These are phyloP conservation scores for Suhomyces bolitotheri DNA, from an alignment of 1,139 yeast species.

Conservation along the genomic window DNA sequence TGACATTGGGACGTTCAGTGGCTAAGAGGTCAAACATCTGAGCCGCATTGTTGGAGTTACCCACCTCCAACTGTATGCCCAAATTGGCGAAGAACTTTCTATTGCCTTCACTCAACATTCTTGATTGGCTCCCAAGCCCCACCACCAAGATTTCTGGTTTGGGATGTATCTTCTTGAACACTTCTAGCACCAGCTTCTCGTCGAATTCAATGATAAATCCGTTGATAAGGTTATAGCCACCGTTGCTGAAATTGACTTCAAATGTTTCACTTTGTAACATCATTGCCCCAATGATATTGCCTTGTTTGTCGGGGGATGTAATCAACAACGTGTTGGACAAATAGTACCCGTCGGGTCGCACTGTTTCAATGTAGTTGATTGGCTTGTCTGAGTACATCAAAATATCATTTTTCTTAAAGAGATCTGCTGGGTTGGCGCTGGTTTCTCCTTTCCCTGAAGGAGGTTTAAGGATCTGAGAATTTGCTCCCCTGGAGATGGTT, in stretches of 20 bases:
- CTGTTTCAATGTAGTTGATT: constrained; percentile 45
- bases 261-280: constrained; percentile 63
- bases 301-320: constrained; percentile 48
- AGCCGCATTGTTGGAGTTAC: constrained; percentile 68
- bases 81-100: constrained; percentile 49
- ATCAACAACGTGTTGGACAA: constrained; percentile 39
- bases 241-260: constrained; percentile 52
- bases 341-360: constrained; percentile 43
- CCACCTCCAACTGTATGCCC: constrained; percentile 70
- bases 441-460: constrained; percentile 43
- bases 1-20: constrained; percentile 72
- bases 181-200: constrained; percentile 38
- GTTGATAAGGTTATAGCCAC: constrained; percentile 38
- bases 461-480: constrained; percentile 24
- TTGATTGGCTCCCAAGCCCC: constrained; percentile 65
- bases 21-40: constrained; percentile 72
- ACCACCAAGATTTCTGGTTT: constrained; percentile 74
- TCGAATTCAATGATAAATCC: constrained; percentile 48
- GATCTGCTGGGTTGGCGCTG: constrained; percentile 47
- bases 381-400: constrained; percentile 47
- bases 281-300: constrained; percentile 53
- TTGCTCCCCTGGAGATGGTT: constrained; percentile 16
- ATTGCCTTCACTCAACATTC: constrained; percentile 61
- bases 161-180: constrained; percentile 64
- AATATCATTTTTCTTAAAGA: constrained; percentile 47